Conservation (phyloP, 2,329 filamentous ascomycete species). For the Botrytis aclada region DNA sequence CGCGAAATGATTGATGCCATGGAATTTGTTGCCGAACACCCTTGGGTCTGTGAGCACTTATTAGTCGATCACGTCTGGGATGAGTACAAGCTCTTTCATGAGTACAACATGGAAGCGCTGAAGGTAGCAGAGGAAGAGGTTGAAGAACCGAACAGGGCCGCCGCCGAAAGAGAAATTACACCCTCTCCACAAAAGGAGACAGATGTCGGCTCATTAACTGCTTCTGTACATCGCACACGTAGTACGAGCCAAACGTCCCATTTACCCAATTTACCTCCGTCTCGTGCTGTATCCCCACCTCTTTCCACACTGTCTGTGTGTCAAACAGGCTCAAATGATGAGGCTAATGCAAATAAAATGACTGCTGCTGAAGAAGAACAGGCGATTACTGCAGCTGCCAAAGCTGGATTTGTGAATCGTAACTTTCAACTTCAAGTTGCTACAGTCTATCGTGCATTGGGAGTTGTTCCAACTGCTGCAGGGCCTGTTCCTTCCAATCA, state of each 20-base stretch:
- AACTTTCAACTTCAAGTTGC: conserved; percentile 1
- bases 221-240: background rate
- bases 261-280: accelerated
- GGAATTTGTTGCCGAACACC: conserved; percentile 2
- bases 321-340: too few relatives aligned
- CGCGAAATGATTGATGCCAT: conserved; percentile 10
- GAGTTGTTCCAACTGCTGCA: background rate
- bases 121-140: background rate
- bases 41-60: background rate
- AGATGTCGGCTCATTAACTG: too few relatives aligned
- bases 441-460: background rate
- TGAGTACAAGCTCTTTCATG: conserved; percentile 5
- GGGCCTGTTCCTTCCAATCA: background rate
- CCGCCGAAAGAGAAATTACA: background rate
- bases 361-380: background rate
- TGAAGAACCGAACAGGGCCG: background rate
- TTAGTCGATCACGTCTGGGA: conserved; percentile 1
- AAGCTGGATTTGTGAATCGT: background rate
- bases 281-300: background rate
- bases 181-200: background rate
- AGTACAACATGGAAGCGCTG: background rate
- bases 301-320: too few relatives aligned
- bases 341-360: too few relatives aligned
- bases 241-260: background rate
- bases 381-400: background rate